phyloP scores from a whole-genome alignment of 23 red algal genomes.

The Pyropia haitanensis region DNA sequence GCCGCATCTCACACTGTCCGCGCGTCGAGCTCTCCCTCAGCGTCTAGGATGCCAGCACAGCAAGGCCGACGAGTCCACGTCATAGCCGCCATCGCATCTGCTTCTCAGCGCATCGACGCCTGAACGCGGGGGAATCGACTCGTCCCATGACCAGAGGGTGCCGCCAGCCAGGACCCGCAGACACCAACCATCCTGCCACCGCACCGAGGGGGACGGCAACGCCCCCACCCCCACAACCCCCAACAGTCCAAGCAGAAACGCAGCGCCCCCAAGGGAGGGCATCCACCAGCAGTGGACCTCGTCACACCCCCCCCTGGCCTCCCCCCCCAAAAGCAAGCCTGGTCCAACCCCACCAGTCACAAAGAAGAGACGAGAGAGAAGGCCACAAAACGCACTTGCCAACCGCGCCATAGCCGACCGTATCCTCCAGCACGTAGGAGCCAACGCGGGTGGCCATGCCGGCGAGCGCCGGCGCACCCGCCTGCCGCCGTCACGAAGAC shows the following conservation, averaged over 20 bases:
- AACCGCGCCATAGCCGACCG: constrained; percentile 62
- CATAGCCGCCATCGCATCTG: too few species aligned
- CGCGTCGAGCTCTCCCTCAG: too few species aligned
- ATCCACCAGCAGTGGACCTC: not conserved
- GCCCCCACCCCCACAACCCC: not conserved
- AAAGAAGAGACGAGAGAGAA: not conserved
- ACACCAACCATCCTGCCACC: too few species aligned
- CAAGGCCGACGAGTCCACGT: too few species aligned
- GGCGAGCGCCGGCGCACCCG: constrained; percentile 1
- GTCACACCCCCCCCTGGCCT: not conserved
- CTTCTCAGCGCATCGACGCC: too few species aligned
- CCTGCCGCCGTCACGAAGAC: too few species aligned
- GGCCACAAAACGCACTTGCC: constrained; percentile 45
- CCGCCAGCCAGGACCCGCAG: too few species aligned
- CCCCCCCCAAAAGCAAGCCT: constrained; percentile 1
- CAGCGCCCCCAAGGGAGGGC: not conserved
- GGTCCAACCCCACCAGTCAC: not conserved
- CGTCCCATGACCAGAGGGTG: too few species aligned
- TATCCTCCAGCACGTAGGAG: constrained; percentile 54
- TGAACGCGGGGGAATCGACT: too few species aligned
- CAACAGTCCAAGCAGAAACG: not conserved
- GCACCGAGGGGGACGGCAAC: too few species aligned
- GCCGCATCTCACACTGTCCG: too few species aligned
- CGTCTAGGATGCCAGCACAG: too few species aligned
- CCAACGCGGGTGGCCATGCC: constrained; percentile 67